phyloP scores from a whole-genome alignment of 495 filamentous ascomycete genomes.

The Lindgomyces ingoldianus region DNA sequence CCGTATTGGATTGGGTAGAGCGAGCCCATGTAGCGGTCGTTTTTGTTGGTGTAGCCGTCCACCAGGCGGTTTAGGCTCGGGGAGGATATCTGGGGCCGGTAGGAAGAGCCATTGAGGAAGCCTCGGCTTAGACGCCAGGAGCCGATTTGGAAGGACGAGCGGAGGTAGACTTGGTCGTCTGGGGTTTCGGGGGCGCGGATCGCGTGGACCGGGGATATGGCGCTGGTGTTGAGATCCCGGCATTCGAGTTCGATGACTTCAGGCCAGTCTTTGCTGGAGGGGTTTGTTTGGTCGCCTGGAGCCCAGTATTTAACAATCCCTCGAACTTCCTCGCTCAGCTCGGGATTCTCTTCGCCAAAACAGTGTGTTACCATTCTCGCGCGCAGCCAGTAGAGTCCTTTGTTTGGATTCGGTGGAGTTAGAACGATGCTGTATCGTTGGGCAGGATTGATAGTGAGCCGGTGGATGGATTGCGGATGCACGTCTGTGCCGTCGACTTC shows the following conservation, averaged over 20 bases:
- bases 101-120: conserved; percentile 58
- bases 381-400: conserved; percentile 58
- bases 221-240: conserved; percentile 49
- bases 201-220: conserved; percentile 46
- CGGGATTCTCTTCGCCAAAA: conserved; percentile 50
- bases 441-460: conserved; percentile 42
- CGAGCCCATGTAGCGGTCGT: background rate
- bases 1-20: conserved; percentile 4
- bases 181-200: conserved; percentile 47
- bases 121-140: conserved; percentile 56
- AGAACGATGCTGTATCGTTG: conserved; percentile 46
- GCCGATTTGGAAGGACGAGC: conserved; percentile 58
- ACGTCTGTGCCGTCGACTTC: conserved; percentile 37
- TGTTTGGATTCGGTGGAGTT: conserved; percentile 29
- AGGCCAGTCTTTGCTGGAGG: conserved; percentile 45
- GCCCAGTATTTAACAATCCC: conserved; percentile 35
- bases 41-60: conserved; percentile 22
- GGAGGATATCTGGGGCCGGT: conserved; percentile 48
- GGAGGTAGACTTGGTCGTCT: conserved; percentile 52
- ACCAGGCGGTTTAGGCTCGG: conserved; percentile 52
- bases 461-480: conserved; percentile 33
- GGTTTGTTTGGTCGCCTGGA: background rate
- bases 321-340: conserved; percentile 39
- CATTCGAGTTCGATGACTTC: conserved; percentile 48
- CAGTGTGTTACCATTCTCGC: conserved; percentile 60